Conservation (phyloP, 192 early-diverging fungal genomes). For the Coemansia sp. region DNA sequence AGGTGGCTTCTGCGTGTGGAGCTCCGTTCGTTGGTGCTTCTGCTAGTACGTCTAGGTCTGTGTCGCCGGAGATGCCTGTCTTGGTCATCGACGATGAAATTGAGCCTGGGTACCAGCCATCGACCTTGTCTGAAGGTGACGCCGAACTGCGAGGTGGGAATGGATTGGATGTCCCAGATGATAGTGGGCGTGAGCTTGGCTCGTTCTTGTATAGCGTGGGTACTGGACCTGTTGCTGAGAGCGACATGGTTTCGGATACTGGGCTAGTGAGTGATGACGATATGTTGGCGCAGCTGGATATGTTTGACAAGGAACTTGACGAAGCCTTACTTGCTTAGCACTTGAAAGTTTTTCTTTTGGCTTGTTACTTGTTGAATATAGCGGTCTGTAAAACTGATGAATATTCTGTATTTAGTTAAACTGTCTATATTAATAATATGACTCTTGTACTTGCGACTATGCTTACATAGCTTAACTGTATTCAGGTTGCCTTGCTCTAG, state of each 20-base stretch:
- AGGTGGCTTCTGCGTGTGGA: neutral
- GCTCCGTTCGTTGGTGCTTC: neutral
- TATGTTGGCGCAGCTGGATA: slow-evolving; percentile 47
- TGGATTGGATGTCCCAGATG: neutral
- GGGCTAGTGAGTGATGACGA: slow-evolving; percentile 7
- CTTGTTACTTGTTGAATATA: neutral
- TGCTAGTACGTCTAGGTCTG: slow-evolving; percentile 12
- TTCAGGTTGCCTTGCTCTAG: too few species aligned
- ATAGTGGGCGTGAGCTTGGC: neutral
- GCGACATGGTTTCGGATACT: neutral
- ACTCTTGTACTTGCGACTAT: too few species aligned
- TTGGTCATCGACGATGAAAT: slow-evolving; percentile 17
- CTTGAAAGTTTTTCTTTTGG: too few species aligned
- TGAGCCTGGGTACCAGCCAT: neutral
- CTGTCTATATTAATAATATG: too few species aligned
- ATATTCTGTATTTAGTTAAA: too few species aligned
- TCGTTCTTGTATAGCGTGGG: neutral
- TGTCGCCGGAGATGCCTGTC: slow-evolving; percentile 47
- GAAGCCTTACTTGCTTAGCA: slow-evolving; percentile 18
- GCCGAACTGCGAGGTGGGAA: neutral
- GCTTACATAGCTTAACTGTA: too few species aligned
- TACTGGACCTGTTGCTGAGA: neutral
- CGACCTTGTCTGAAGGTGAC: neutral
- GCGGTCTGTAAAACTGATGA: neutral
- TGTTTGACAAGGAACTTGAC: slow-evolving; percentile 53